These are phyloP conservation scores for Nitzschia sp. DNA, from an alignment of 108 stramenopile genomes.

Conservation along the genomic window DNA sequence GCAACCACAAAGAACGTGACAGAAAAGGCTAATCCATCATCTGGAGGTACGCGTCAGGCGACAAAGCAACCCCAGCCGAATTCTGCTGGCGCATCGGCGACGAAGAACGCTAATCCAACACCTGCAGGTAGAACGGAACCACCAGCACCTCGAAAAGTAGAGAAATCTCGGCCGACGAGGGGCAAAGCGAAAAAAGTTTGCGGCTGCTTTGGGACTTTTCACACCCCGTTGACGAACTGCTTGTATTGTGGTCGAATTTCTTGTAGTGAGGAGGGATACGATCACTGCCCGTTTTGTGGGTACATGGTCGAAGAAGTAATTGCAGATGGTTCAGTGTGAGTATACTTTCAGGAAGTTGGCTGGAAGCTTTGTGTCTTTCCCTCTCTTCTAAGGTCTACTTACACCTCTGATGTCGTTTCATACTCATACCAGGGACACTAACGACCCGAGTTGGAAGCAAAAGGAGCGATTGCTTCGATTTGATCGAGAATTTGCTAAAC, in stretches of 20 bases:
- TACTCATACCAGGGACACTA: background rate
- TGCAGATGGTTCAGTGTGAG: too few species aligned
- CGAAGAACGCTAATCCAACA: background rate
- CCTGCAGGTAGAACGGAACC: background rate
- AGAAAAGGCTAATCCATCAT: too few species aligned
- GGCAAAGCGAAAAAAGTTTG: conserved; percentile 48
- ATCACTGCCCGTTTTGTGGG: conserved; percentile 60
- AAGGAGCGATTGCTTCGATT: conserved; percentile 58
- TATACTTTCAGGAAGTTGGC: too few species aligned
- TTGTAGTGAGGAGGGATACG: conserved; percentile 58
- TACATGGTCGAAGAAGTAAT: conserved; percentile 32
- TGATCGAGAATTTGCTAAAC: conserved; percentile 47
- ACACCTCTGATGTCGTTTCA: background rate
- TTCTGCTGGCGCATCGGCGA: too few species aligned
- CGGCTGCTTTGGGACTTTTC: conserved; percentile 58
- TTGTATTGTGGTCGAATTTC: conserved; percentile 61
- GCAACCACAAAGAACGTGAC: too few species aligned
- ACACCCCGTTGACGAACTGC: conserved; percentile 63
- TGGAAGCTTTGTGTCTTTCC: too few species aligned
- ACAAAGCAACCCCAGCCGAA: too few species aligned
- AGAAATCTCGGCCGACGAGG: conserved; percentile 5
- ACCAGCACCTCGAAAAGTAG: background rate
- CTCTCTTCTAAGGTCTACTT: too few species aligned
- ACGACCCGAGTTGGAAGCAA: conserved; percentile 28
- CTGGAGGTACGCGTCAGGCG: too few species aligned